A percentile compares a stretch with the other conserved stretches of the same genome.
Conservation (phyloP, 805 yeast species). For the Monosporozyma aerobia region DNA sequence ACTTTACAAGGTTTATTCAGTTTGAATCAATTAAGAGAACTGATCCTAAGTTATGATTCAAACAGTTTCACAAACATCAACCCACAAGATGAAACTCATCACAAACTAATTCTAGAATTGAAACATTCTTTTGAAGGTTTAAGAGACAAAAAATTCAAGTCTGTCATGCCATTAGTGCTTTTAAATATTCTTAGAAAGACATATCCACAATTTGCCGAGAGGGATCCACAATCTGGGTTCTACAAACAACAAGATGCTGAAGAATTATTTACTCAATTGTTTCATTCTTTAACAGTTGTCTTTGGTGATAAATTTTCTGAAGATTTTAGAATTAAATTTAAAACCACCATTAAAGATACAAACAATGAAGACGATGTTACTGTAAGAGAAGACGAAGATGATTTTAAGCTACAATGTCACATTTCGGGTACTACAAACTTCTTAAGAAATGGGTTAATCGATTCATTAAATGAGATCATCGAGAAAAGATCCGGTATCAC, state of each 20-base stretch:
- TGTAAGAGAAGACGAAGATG: slow-evolving; percentile 40
- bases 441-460: slow-evolving; percentile 72
- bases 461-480: slow-evolving; percentile 63
- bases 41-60: slow-evolving; percentile 46
- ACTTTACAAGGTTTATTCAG: slow-evolving; percentile 81
- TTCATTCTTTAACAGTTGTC: slow-evolving; percentile 41
- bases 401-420: slow-evolving; percentile 79
- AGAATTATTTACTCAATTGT: slow-evolving; percentile 80
- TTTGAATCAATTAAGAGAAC: slow-evolving; percentile 59
- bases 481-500: slow-evolving; percentile 70
- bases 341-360: slow-evolving; percentile 52
- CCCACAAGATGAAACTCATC: slow-evolving; percentile 28
- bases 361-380: slow-evolving; percentile 44
- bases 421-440: slow-evolving; percentile 80
- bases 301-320: slow-evolving; percentile 41
- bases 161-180: slow-evolving; percentile 62
- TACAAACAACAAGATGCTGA: slow-evolving; percentile 98
- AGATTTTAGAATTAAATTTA: slow-evolving; percentile 57
- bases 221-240: slow-evolving; percentile 51
- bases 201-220: slow-evolving; percentile 87
- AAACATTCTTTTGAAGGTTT: slow-evolving; percentile 36
- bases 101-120: slow-evolving; percentile 40
- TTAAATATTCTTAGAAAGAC: slow-evolving; percentile 53
- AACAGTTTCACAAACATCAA: slow-evolving; percentile 39
- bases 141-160: slow-evolving; percentile 32